A percentile compares a stretch with the other conserved stretches of the same genome.
Evolutionary conservation across 768 basidiomycete genomes (phyloP).

Genomic region (Mycena belliarum): DNA sequence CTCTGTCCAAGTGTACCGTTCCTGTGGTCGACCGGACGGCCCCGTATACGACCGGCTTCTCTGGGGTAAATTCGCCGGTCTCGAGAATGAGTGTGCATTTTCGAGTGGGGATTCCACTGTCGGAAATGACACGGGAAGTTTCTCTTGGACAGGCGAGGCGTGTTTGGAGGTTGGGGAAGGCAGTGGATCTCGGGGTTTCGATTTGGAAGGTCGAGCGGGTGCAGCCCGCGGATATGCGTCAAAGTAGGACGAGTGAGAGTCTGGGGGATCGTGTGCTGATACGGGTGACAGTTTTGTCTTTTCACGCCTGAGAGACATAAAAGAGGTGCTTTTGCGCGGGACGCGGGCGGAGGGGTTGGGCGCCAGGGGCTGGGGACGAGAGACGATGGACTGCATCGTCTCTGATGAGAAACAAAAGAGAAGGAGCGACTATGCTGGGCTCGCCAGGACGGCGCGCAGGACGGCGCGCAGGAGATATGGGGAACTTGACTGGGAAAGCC

Average conservation of each 20-base stretch:
- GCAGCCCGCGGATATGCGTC: slow-evolving; percentile 47
- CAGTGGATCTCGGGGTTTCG: slow-evolving; percentile 26
- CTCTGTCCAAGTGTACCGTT: slow-evolving; percentile 40
- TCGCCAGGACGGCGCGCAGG: no score
- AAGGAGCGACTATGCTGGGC: neutral
- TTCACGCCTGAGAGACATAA: slow-evolving; percentile 56
- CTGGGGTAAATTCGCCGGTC: slow-evolving; percentile 34
- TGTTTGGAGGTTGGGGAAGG: slow-evolving; percentile 28
- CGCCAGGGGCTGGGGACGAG: slow-evolving; percentile 35
- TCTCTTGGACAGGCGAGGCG: slow-evolving; percentile 24
- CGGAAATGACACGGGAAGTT: slow-evolving; percentile 44
- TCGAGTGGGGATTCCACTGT: slow-evolving; percentile 37
- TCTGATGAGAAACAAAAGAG: neutral
- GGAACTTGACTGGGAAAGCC: no score
- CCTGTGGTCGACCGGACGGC: slow-evolving; percentile 44
- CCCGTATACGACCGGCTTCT: slow-evolving; percentile 61
- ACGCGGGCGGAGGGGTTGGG: slow-evolving; percentile 36
- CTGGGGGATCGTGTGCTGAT: slow-evolving; percentile 26
- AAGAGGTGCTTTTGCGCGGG: slow-evolving; percentile 57
- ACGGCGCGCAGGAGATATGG: no score
- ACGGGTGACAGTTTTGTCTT: slow-evolving; percentile 39
- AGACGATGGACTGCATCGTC: slow-evolving; percentile 24
- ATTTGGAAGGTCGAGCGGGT: slow-evolving; percentile 35
- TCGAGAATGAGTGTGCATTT: slow-evolving; percentile 23
- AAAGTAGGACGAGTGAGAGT: slow-evolving; percentile 42